Conservation (phyloP, 495 filamentous ascomycete genomes). For the Aspergillus panamensis region DNA sequence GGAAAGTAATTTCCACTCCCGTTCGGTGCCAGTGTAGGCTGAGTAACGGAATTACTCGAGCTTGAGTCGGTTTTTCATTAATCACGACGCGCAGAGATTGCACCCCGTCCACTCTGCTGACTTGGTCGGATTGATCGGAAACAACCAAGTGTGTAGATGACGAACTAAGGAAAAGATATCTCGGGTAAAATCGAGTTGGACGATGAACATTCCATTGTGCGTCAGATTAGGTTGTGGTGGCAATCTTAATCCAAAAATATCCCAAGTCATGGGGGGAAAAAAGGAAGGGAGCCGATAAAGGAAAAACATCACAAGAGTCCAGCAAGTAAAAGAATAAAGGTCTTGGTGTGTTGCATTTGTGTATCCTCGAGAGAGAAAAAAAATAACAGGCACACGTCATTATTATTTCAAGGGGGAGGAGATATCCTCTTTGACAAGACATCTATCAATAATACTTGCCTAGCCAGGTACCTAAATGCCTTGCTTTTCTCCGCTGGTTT, state of each 20-base stretch:
- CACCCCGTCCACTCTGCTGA: no score
- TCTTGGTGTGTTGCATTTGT: no score
- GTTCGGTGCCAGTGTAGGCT: no score
- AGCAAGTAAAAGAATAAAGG: background rate
- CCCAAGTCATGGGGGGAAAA: background rate
- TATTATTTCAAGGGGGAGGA: background rate
- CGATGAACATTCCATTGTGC: constrained; percentile 1
- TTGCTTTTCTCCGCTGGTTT: background rate
- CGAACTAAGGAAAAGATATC: no score
- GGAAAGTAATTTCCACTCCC: background rate
- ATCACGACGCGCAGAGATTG: no score
- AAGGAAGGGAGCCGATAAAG: background rate
- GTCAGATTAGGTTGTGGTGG: background rate
- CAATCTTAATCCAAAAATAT: background rate
- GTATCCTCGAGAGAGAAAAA: background rate
- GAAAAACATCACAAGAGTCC: background rate
- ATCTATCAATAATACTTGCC: background rate
- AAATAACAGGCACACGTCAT: background rate
- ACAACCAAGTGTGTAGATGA: no score
- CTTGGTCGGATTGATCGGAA: no score
- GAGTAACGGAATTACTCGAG: no score
- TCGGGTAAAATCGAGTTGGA: background rate
- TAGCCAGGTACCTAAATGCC: no score
- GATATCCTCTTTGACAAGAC: background rate
- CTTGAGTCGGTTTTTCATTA: no score